Conservation (phyloP, 306 rosid species). For the Echinosophora koreensis region DNA sequence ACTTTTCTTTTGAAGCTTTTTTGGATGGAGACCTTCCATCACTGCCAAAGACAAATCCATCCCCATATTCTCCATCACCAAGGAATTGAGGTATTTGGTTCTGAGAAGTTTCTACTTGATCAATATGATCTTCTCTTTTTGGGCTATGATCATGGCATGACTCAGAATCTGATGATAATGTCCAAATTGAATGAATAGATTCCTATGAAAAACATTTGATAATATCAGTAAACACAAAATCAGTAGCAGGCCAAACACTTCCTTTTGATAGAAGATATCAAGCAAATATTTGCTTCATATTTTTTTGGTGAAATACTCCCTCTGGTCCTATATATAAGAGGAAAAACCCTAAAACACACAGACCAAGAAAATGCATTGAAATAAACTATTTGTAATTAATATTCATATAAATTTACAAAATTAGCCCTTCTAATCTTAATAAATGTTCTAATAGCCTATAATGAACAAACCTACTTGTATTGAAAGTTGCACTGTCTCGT, state of each 20-base stretch:
- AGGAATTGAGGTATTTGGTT: slow-evolving; percentile 46
- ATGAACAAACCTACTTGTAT: too few species aligned
- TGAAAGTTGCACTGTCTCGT: too few species aligned
- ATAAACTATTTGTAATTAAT: too few species aligned
- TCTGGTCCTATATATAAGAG: too few species aligned
- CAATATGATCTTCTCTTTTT: slow-evolving; percentile 46
- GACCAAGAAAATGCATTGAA: too few species aligned
- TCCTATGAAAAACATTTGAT: slow-evolving; percentile 54
- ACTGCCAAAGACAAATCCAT: slow-evolving; percentile 47
- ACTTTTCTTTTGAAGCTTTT: slow-evolving; percentile 58
- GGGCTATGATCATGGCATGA: slow-evolving; percentile 54
- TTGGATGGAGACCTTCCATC: slow-evolving; percentile 62
- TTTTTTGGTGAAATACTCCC: neutral
- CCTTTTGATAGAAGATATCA: neutral
- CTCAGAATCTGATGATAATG: slow-evolving; percentile 83
- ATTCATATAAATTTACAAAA: too few species aligned
- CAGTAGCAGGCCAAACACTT: slow-evolving; percentile 14
- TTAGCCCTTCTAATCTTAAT: too few species aligned
- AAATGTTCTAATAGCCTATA: too few species aligned
- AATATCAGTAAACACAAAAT: slow-evolving; percentile 45
- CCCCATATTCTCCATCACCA: slow-evolving; percentile 47
- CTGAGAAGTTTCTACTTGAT: slow-evolving; percentile 57
- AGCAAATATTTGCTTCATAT: neutral
- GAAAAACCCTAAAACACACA: too few species aligned
- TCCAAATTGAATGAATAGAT: slow-evolving; percentile 63